Percentiles rank a stretch among this genome's conserved stretches.
These are phyloP conservation scores for Amanita exitialis DNA, from an alignment of 768 basidiomycete genomes.

Conservation along the genomic window DNA sequence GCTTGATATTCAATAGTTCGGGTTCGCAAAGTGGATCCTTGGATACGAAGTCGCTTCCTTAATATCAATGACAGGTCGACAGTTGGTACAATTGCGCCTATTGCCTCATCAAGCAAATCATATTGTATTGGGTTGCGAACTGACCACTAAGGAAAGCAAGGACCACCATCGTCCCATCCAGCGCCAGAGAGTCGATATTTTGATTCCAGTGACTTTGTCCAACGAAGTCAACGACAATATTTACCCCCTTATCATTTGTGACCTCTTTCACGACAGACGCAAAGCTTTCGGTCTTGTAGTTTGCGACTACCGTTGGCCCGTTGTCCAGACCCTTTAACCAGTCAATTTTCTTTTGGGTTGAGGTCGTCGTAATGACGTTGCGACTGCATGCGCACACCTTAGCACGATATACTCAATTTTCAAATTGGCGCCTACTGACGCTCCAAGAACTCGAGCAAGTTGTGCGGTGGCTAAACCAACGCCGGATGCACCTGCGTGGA, in stretches of 20 bases:
- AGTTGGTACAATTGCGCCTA: constrained; percentile 41
- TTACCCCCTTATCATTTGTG: constrained; percentile 62
- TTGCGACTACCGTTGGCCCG: constrained; percentile 67
- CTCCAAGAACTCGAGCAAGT: constrained; percentile 62
- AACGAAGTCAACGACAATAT: constrained; percentile 82
- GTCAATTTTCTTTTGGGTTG: constrained; percentile 72
- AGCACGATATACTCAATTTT: constrained; percentile 6
- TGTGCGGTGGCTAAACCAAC: constrained; percentile 87
- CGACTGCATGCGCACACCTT: constrained; percentile 25
- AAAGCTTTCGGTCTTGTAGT: constrained; percentile 83
- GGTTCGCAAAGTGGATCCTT: constrained; percentile 80
- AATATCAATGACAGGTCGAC: constrained; percentile 60
- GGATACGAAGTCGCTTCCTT: constrained; percentile 77
- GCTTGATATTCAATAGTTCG: constrained; percentile 70
- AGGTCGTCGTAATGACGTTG: constrained; percentile 78
- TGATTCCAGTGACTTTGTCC: constrained; percentile 64
- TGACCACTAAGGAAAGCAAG: constrained; percentile 59
- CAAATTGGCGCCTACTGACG: constrained; percentile 36
- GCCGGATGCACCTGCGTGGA: constrained; percentile 89
- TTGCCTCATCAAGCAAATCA: not conserved
- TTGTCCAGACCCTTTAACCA: constrained; percentile 59
- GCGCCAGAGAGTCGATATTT: constrained; percentile 60
- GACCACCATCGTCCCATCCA: constrained; percentile 69
- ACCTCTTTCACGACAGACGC: constrained; percentile 57
- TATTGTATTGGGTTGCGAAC: constrained; percentile 3